Evolutionary conservation across 176 grass and related monocot genomes (phyloP), one percentile per base, ranked within the genome.

Genomic region (Oryza glaberrima): DNA sequence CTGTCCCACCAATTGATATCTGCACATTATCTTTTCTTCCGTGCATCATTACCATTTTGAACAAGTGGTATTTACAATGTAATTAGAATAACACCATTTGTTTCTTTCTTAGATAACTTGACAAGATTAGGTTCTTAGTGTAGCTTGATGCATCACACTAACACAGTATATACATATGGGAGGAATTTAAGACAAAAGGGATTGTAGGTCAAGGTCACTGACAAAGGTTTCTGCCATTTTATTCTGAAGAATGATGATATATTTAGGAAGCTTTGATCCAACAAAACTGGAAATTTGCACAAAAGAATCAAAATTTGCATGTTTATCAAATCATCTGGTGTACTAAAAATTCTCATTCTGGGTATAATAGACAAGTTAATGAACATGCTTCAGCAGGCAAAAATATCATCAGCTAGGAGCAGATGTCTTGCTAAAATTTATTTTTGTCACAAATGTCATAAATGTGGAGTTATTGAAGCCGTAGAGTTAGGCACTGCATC

Each of bases 61-160:
- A 34, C 30, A 7, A 16, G 73, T 35, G 14, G 23, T 45, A 34
- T 60, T 61, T 41, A 23, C 75, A 61, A 41, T 60, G 19, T 77
- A 43, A 77, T 61, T 41, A 25, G 36, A 28, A 58, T 17, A 58
- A 14, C 17, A 58, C 52, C 1, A 6, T 58, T 51, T 20, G 5
- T 19, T 58, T 58, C 6, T 20, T 58, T 58, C 19, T 58, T 20
- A 7, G 52, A 19, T 7, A 58, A 58, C 60, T 36, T 36, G 71
- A 23, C 32, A 9, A 38, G 66, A 32, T 23, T 83, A 66, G 26
- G 12, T 75, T 19, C 52, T 63, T 82, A 63, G 9, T 72, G 9
- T 72, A 40, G 75, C 22, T 34, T 77, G 75, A 61, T 61, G 20
- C 5, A 22, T 63, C 75, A 63, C 35, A 77, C 61, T 41, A 77